These are phyloP conservation scores for Kwoniella newhampshirensis DNA, from an alignment of 768 basidiomycete species.

Conservation along the genomic window DNA sequence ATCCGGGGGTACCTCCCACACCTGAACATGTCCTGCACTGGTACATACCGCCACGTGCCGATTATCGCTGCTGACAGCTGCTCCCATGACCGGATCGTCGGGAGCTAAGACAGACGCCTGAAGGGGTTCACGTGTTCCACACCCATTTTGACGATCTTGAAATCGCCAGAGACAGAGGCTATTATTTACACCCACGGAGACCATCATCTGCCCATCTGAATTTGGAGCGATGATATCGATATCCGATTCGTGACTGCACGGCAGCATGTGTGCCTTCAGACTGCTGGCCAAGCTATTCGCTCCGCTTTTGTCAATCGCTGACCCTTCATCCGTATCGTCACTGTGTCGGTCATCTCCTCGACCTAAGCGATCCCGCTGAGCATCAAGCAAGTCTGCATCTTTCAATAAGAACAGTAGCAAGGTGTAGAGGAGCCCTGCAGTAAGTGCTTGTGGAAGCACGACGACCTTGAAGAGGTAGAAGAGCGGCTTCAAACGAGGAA, in stretches of 20 bases:
- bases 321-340: conserved; percentile 42
- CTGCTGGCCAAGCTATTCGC: conserved; percentile 10
- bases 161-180: conserved; percentile 71
- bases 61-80: conserved; percentile 6
- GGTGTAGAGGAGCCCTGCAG: conserved; percentile 70
- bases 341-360: conserved; percentile 16
- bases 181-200: conserved; percentile 74
- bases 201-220: conserved; percentile 64
- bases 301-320: conserved; percentile 32
- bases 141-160: conserved; percentile 38
- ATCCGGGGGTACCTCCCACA: conserved; percentile 13
- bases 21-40: conserved; percentile 3
- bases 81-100: conserved; percentile 21
- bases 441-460: conserved; percentile 76
- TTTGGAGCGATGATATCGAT: conserved; percentile 76
- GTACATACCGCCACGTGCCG: conserved; percentile 11
- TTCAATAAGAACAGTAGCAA: conserved; percentile 83
- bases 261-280: conserved; percentile 67
- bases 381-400: conserved; percentile 84
- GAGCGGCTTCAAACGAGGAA: conserved; percentile 58
- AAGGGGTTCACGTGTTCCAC: conserved; percentile 34
- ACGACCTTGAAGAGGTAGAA: conserved; percentile 81
- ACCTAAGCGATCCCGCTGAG: conserved; percentile 61
- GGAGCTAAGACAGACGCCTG: background rate
- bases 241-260: conserved; percentile 78